Base-by-base conservation (phyloP, 140 eudicot genomes). In the Senecio squalidus region DNA sequence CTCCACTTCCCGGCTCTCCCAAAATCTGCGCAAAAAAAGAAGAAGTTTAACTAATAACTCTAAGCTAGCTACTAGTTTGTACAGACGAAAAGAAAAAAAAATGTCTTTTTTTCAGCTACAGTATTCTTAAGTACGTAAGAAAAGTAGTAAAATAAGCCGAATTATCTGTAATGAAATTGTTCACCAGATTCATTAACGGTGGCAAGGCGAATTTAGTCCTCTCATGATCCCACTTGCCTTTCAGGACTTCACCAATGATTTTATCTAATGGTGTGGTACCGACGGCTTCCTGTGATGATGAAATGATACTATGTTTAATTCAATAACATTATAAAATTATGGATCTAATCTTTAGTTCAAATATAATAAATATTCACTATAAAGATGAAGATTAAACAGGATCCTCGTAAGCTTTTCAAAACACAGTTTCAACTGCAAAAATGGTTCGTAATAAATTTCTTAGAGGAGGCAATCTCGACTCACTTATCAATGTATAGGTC, bases 1-100 rank as follows among this genome's bases (percentile, higher is more conserved):
- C 95, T 33, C 95, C 94, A 52, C 74, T 66, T 72, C 95, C 89
- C 6, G 86, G 94, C 61, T 86, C 94, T 48, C 95, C 95, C 39
- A 87, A 79, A 67, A 87, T 60, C 95, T 77, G 2, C 15, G 73
- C 38, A 36, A 30, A 82, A 39, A 38, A 25, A 30, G 56, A 26
- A 48, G 5, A n/a, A 22, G 59, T 23, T 30, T 21, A 49, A 40
- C 38, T 26, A 40, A 25, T 18, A 44, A 57, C 8, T 39, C 17
- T 0, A 21, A 46, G 11, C 11, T 16, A 40, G 26, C 7, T 14
- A 48, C 25, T 31, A 15, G n/a, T 24, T 58, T 39, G 50, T 21
- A 58, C 38, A 39, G 38, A 58, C 25, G 13, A 36, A 36, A 9
- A 36, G 41, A 36, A 36, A 36, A 36, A 14, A 36, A 36, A 6